Conservation (phyloP, 2,329 filamentous ascomycete species). For the Alternaria sp. region DNA sequence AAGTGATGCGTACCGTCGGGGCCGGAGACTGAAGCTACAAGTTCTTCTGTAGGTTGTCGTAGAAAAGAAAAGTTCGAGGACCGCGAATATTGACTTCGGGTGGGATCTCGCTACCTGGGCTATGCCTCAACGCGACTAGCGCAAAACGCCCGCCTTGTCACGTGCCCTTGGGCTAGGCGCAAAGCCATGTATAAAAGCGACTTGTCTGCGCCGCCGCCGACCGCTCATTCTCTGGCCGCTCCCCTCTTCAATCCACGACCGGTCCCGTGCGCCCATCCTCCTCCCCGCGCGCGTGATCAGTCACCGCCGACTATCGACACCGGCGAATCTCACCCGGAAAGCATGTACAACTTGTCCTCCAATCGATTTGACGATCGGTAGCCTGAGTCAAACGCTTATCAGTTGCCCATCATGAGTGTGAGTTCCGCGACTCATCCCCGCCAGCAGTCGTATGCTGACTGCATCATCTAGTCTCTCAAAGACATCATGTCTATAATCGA, state of each 20-base stretch:
- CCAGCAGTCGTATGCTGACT: conserved; percentile 24
- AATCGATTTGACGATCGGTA: conserved; percentile 43
- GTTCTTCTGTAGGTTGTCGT: conserved; percentile 63
- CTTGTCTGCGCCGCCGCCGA: conserved; percentile 29
- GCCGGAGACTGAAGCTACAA: conserved; percentile 99
- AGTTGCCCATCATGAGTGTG: conserved; percentile 47
- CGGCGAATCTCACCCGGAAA: conserved; percentile 29
- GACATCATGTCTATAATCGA: conserved; percentile 49
- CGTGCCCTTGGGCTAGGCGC: conserved; percentile 19
- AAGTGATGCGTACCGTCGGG: conserved; percentile 67
- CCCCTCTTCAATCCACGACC: conserved; percentile 20
- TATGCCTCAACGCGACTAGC: conserved; percentile 3
- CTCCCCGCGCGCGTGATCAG: conserved; percentile 18
- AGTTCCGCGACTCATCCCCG: conserved; percentile 24
- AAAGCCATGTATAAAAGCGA: conserved; percentile 28
- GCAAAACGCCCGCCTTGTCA: conserved; percentile 14
- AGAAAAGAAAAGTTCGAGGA: conserved; percentile 40
- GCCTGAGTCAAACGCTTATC: conserved; percentile 45
- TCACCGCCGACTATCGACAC: conserved; percentile 13
- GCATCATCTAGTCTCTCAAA: conserved; percentile 35
- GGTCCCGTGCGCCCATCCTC: conserved; percentile 22
- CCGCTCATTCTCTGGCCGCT: conserved; percentile 31
- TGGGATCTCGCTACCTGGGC: conserved; percentile 16
- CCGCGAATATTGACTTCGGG: conserved; percentile 24
- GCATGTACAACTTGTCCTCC: conserved; percentile 43